Evolutionary conservation across 805 yeast species (phyloP).

Genomic region (Jamesozyma hellenica): DNA sequence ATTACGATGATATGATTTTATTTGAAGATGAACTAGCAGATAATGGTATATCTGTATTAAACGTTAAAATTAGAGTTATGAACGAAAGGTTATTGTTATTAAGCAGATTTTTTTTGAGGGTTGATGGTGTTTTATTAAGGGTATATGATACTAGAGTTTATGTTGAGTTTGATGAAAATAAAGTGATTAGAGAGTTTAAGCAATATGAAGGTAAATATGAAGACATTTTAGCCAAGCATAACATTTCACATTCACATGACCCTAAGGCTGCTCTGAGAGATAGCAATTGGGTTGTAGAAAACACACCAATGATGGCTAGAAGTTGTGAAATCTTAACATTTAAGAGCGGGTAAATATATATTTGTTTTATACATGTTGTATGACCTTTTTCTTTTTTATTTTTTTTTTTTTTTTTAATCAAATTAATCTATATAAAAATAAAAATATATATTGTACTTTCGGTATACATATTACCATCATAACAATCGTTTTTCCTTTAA

Average conservation of each 20-base stretch:
- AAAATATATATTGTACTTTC: background rate
- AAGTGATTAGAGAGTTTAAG: slow-evolving; percentile 68
- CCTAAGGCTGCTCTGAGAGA: slow-evolving; percentile 67
- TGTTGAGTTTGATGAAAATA: slow-evolving; percentile 49
- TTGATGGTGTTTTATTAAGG: slow-evolving; percentile 80
- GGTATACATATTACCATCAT: background rate
- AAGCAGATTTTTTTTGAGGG: slow-evolving; percentile 71
- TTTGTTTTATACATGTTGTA: no score
- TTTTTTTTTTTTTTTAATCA: no score
- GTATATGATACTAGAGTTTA: slow-evolving; percentile 77
- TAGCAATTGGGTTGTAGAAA: slow-evolving; percentile 71
- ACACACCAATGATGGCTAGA: slow-evolving; percentile 39
- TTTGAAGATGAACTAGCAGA: slow-evolving; percentile 96
- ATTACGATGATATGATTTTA: slow-evolving; percentile 78
- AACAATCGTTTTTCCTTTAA: slow-evolving; percentile 1
- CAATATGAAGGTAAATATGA: slow-evolving; percentile 51
- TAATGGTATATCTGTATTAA: slow-evolving; percentile 76
- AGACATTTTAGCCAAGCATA: slow-evolving; percentile 36
- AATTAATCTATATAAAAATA: no score
- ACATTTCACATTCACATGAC: slow-evolving; percentile 54
- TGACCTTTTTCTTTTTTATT: no score
- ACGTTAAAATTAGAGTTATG: slow-evolving; percentile 84
- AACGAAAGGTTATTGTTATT: slow-evolving; percentile 62
- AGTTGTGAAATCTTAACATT: slow-evolving; percentile 27
- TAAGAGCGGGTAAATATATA: no score